Evolutionary conservation across 2,329 filamentous ascomycete species (phyloP).

Genomic region (Scorias spongiosa): DNA sequence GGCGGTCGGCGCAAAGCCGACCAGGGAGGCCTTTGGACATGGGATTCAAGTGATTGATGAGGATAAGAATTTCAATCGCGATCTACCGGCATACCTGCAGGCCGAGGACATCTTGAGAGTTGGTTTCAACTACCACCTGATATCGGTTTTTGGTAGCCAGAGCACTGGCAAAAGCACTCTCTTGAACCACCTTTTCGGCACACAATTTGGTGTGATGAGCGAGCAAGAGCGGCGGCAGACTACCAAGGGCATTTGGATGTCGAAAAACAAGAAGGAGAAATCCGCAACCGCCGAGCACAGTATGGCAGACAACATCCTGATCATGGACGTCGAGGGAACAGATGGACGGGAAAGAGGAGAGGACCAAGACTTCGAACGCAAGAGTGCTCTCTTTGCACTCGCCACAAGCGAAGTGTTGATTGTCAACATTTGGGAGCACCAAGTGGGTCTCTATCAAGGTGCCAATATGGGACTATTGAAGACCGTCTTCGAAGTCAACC

Average conservation of each 20-base stretch:
- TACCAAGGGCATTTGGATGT: constrained; percentile 99
- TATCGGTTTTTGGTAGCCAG: constrained; percentile 96
- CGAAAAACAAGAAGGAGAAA: constrained; percentile 66
- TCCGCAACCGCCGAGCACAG: constrained; percentile 30
- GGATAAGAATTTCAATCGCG: constrained; percentile 89
- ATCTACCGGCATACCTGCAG: constrained; percentile 66
- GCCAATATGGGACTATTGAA: constrained; percentile 98
- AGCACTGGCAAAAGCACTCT: constrained; percentile 97
- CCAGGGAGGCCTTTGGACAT: constrained; percentile 63
- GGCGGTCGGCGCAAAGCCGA: constrained; percentile 49
- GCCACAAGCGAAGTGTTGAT: constrained; percentile 96
- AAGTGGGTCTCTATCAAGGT: constrained; percentile 93
- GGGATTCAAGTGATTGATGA: constrained; percentile 95
- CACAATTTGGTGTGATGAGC: constrained; percentile 94
- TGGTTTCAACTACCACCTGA: constrained; percentile 98
- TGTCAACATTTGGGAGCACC: constrained; percentile 98
- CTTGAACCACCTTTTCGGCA: constrained; percentile 89
- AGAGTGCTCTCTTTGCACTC: constrained; percentile 91
- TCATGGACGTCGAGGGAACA: constrained; percentile 98
- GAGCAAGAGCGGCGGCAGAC: constrained; percentile 89
- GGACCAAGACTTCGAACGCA: constrained; percentile 97
- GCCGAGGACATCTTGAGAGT: constrained; percentile 66
- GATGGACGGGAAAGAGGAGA: constrained; percentile 92
- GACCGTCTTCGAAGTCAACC: constrained; percentile 96
- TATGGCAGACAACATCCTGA: constrained; percentile 96